Evolutionary conservation across 1,284 basidiomycete species (phyloP).

Genomic region (Naganishia liquefaciens): DNA sequence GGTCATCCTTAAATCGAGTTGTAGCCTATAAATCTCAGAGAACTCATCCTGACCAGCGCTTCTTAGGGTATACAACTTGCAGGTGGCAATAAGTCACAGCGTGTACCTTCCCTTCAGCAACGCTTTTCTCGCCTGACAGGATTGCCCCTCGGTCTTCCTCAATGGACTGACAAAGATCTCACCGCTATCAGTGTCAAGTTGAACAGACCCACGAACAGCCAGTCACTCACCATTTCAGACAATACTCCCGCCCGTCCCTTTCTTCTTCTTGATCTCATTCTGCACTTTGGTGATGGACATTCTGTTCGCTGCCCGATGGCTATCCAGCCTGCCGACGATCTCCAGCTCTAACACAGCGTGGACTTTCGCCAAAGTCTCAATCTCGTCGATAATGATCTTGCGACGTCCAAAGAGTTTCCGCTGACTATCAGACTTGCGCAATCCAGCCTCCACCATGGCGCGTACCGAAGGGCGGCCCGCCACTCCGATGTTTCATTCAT

Average conservation of each 20-base stretch:
- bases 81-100: no score
- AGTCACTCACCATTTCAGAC: slow-evolving; percentile 2
- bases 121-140: no score
- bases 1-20: no score
- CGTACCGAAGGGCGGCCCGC: not conserved
- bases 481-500: slow-evolving; percentile 1
- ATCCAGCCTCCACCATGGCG: not conserved
- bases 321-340: slow-evolving; percentile 3
- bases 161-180: no score
- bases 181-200: no score
- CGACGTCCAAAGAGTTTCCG: slow-evolving; percentile 8
- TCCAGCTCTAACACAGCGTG: slow-evolving; percentile 1
- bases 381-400: slow-evolving; percentile 13
- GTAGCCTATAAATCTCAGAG: no score
- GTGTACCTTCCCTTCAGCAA: no score
- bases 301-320: not conserved
- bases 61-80: no score
- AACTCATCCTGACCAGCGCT: no score
- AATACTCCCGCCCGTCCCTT: not conserved
- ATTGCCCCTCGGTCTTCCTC: no score
- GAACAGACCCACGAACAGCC: not conserved
- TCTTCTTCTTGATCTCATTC: slow-evolving; percentile 13
- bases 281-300: slow-evolving; percentile 11
- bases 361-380: not conserved
- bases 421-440: slow-evolving; percentile 9